A percentile compares a stretch with the other conserved stretches of the same genome.
phyloP scores from a whole-genome alignment of 148 eudicot species.

The Rhododendron simsii region DNA sequence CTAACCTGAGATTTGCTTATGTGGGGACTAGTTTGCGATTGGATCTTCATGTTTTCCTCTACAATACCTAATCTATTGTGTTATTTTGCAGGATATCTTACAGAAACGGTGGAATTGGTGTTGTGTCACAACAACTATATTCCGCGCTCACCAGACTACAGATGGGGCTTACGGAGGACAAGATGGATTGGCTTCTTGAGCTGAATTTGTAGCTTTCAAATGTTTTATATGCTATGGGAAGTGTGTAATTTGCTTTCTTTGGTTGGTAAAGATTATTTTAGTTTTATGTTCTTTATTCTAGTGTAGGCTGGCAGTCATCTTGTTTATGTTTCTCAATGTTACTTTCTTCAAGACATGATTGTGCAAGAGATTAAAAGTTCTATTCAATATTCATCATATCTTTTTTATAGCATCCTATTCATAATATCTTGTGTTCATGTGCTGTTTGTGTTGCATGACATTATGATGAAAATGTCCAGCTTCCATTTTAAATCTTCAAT shows the following conservation, averaged over 20 bases:
- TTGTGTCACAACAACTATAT: conserved; percentile 75
- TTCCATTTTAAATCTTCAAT: no score
- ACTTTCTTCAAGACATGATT: neutral
- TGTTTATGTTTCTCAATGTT: neutral
- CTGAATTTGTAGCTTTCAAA: conserved; percentile 35
- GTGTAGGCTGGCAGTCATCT: neutral
- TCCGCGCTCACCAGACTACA: conserved; percentile 69
- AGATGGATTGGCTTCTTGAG: conserved; percentile 69
- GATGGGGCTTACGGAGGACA: conserved; percentile 84
- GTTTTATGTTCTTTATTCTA: neutral
- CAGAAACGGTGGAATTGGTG: conserved; percentile 60
- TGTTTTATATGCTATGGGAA: neutral
- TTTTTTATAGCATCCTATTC: neutral
- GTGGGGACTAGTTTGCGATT: neutral
- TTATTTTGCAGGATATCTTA: conserved; percentile 44
- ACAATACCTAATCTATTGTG: neutral
- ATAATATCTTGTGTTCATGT: neutral
- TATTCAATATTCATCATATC: neutral
- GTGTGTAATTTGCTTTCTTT: neutral
- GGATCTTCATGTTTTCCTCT: neutral
- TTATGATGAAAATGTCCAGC: neutral
- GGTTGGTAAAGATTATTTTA: neutral
- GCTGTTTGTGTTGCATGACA: neutral
- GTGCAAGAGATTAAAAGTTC: neutral
- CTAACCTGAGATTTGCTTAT: neutral